Base-by-base conservation (phyloP, 2,329 filamentous ascomycete genomes). In the Fusarium tanahbumbuense region DNA sequence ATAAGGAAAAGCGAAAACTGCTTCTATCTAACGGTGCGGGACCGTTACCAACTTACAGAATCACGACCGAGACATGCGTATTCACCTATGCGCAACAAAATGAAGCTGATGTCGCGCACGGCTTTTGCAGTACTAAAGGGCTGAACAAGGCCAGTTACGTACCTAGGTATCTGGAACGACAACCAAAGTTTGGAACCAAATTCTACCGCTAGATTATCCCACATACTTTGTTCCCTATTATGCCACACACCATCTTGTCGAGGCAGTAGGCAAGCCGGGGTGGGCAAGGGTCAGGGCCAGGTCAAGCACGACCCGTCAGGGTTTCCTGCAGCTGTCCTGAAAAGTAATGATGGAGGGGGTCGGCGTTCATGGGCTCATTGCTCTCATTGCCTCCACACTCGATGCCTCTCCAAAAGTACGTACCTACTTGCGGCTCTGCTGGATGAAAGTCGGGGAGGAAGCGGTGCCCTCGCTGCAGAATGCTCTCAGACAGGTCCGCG, bases 351-450 rank as follows among this genome's bases (percentile, higher is more conserved):
- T 59, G 30, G 41, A 53, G 32, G 57, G 60, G 50, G 40, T 41
- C 42, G 34, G 42, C 40, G 34, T 37, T 37, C 34, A 27, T 54
- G 63, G 55, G 45, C 37, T 34, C 64, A 40, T 55, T 25, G 54
- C 40, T 60, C 50, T 16, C 52, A 32, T 46, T 25, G 46, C 44
- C 55, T 55, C 60, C 52, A 69, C 67, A 50, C 27, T 54, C 25
- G 42, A 53, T 64, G 53, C 53, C 61, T 60, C 59, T 50, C 49
- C 37, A 40, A 40, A 61, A 30, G 57, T 60, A 68, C 58, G 58
- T 67, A 67, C 41, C 22, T 20, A 34, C 18, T 37, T 62, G 67
- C 40, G 67, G 67, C 67, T 70, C 67, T 56, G 48, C 58, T 63
- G 12, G 15, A 16, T 12, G 18, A 32, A 62, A 62, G 22, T 64